phyloP scores from a whole-genome alignment of 306 rosid genomes.

The Castanospermum australe region DNA sequence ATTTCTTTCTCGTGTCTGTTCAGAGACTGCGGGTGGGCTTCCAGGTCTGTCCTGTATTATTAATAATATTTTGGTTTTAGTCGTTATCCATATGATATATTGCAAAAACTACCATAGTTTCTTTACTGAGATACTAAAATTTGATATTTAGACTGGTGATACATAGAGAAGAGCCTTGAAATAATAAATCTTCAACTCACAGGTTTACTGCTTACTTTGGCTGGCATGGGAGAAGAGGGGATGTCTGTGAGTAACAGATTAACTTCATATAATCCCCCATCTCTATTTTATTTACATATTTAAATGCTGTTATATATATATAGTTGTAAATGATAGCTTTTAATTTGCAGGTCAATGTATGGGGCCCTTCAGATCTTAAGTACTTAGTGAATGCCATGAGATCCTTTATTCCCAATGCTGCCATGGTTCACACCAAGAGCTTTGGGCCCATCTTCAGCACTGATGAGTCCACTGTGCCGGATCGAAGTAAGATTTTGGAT shows the following conservation, averaged over 20 bases:
- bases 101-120: background rate
- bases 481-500: slow-evolving; percentile 38
- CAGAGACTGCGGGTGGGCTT: slow-evolving; percentile 95
- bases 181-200: slow-evolving; percentile 26
- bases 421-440: slow-evolving; percentile 94
- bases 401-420: slow-evolving; percentile 85
- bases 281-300: background rate
- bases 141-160: slow-evolving; percentile 2
- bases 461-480: slow-evolving; percentile 24
- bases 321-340: slow-evolving; percentile 11
- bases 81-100: background rate
- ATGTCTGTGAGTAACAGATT: slow-evolving; percentile 66
- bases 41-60: slow-evolving; percentile 62
- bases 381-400: slow-evolving; percentile 84
- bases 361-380: slow-evolving; percentile 93
- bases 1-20: slow-evolving; percentile 90
- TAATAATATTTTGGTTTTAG: slow-evolving; percentile 4
- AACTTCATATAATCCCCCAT: slow-evolving; percentile 4
- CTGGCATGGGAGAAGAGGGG: slow-evolving; percentile 91
- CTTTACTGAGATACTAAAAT: background rate
- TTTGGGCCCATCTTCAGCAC: slow-evolving; percentile 56
- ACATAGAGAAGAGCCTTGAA: slow-evolving; percentile 18
- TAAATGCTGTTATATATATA: background rate
- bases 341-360: slow-evolving; percentile 66
- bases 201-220: slow-evolving; percentile 94